Base-by-base conservation (phyloP, 1,284 basidiomycete genomes). In the Pyrrhoderma lamaoense region DNA sequence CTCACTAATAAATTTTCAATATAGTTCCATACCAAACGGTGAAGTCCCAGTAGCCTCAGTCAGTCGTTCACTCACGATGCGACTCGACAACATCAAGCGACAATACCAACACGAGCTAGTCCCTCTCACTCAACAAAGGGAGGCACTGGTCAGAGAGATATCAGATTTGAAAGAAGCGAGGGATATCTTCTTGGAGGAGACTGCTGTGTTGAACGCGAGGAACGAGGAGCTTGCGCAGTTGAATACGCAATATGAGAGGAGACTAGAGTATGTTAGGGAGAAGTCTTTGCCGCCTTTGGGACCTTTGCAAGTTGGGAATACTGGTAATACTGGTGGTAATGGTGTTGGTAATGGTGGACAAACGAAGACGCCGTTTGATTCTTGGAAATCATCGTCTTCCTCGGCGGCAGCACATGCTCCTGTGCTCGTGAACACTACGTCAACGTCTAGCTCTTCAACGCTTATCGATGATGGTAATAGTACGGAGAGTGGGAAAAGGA, bases 141-240 rank as follows among this genome's bases (percentile, higher is more conserved):
- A 96, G 60, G 74, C 74, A 0, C 70, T 98, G 23, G 65, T 76
- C 22, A 77, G 91, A 47, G 95, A 98, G 68, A 85, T 98, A 52
- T 73, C 77, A 8, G 93, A 97, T 60, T 82, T 99, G 47, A 85
- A 84, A 61, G 86, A 90, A 25, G 83, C 89, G 2, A 80, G 91
- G 25, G 91, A 96, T 59, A 78, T 86, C 37, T 89, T 89, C 69
- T 69, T 94, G 16, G 93, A 96, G 60, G 94, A 98, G 70, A 89
- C 93, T 1, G 86, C 90, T 0, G 82, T 85, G 18, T 77, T 99
- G 46, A 93, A 92, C 62, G 85, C 85, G 13, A 83, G 93, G 52
- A 97, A 98, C 68, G 93, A 95, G 61, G 89, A 94, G 65, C 76
- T 98, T 9, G 87, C 86, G 3, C 88, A 93, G 63, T 77, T 95